Base-by-base conservation (phyloP, 2,329 filamentous ascomycete genomes). In the Neopestalotiopsis sp. region DNA sequence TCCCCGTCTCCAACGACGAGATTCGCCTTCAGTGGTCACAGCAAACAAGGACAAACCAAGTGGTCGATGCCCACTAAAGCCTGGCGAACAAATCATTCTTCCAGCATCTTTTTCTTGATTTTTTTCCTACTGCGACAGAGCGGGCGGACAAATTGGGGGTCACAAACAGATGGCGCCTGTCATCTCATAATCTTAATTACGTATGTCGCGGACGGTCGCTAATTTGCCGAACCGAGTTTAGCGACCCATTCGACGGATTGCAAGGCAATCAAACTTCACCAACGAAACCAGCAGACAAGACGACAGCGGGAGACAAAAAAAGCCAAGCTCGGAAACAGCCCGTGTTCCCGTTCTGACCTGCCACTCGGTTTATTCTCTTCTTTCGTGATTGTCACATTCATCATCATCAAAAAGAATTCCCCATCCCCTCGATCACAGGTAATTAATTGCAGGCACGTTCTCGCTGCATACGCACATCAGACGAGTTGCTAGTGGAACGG, bases 231-330 rank as follows among this genome's bases (percentile, higher is more conserved):
- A 61, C 66, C 32, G 59, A 58, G 38, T 45, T 62, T 67, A 67
- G 66, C 66, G 65, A 67, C 38, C 38, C 59, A 34, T 62, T 40
- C 28, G 28, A 34, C 40, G 58, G 20, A 34, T 67, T 67, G 66
- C 66, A 53, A 34, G 66, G 38, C 66, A 67, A 67, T 67, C 66
- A 67, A 67, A 49, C 53, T 61, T 53, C 24, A 56, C 34, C 34
- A 45, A 28, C 30, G 34, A 13, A 58, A 45, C 53, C 63, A 66
- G 20, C 49, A 66, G 30, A 20, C 42, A 34, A 30, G 20, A 28
- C 57, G 49, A 34, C 42, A 34, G 49, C 42, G 30, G 53, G 28
- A 67, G 65, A 62, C 24, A 28, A 67, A 62, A 45, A 67, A 42
- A 56, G 65, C 65, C 65, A 61, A 61, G 53, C 53, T 62, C 59